phyloP scores from a whole-genome alignment of 2,329 filamentous ascomycete species.

The Fusarium beomiforme region DNA sequence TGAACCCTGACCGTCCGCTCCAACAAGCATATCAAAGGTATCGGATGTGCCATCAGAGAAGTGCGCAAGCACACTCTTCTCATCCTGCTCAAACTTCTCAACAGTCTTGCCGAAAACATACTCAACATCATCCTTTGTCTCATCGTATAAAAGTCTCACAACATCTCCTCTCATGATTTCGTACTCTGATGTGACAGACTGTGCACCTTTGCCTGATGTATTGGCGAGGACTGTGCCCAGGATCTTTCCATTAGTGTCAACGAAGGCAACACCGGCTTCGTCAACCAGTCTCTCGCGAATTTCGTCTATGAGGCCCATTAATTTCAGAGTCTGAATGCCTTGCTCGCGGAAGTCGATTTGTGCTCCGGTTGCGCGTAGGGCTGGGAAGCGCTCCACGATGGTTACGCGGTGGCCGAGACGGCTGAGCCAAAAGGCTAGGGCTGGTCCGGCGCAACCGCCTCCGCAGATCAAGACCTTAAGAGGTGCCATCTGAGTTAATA shows the following conservation, averaged over 20 bases:
- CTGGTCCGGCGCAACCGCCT: slow-evolving; percentile 48
- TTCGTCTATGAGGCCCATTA: slow-evolving; percentile 6
- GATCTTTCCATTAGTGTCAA: slow-evolving; percentile 10
- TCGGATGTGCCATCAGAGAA: slow-evolving; percentile 20
- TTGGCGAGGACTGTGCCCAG: slow-evolving; percentile 19
- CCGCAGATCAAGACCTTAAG: slow-evolving; percentile 44
- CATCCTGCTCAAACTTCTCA: slow-evolving; percentile 19
- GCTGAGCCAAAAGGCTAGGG: slow-evolving; percentile 46
- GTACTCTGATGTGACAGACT: slow-evolving; percentile 58
- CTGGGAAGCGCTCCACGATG: slow-evolving; percentile 51
- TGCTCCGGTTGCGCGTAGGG: slow-evolving; percentile 16
- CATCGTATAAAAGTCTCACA: slow-evolving; percentile 53
- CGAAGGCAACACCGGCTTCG: slow-evolving; percentile 12
- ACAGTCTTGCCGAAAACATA: slow-evolving; percentile 24
- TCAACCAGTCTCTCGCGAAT: slow-evolving; percentile 14
- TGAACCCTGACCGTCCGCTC: slow-evolving; percentile 25
- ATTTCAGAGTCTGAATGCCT: slow-evolving; percentile 16
- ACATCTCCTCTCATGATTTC: slow-evolving; percentile 67
- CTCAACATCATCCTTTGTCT: not conserved
- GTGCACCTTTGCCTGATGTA: slow-evolving; percentile 31
- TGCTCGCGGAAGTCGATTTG: slow-evolving; percentile 30
- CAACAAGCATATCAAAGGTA: slow-evolving; percentile 20
- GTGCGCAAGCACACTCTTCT: slow-evolving; percentile 11
- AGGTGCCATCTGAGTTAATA: not conserved
- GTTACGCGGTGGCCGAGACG: slow-evolving; percentile 47